These are phyloP conservation scores for Cornus controversa DNA, from an alignment of 148 eudicot species.

Conservation along the genomic window DNA sequence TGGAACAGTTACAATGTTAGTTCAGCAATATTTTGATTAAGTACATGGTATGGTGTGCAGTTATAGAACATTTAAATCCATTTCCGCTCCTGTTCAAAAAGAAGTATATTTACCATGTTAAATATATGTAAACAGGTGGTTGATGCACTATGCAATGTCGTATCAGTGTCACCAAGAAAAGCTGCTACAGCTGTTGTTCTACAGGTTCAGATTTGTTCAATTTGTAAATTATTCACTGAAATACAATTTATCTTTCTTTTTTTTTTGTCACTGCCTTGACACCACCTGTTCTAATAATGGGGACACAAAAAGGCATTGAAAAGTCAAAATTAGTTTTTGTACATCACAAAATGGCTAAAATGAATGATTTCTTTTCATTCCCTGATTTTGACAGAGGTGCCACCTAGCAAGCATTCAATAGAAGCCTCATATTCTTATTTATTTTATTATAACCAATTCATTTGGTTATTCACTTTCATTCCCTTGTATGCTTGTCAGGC, in stretches of 20 bases:
- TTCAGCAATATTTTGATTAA: background rate
- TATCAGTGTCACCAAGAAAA: slow-evolving; percentile 87
- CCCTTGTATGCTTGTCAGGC: slow-evolving; percentile 61
- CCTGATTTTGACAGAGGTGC: background rate
- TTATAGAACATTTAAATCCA: background rate
- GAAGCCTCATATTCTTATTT: background rate
- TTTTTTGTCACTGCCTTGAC: background rate
- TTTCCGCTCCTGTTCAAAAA: background rate
- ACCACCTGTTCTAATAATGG: background rate
- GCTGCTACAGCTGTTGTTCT: slow-evolving; percentile 97
- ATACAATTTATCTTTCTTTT: background rate
- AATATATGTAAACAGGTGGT: slow-evolving; percentile 62
- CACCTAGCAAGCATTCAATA: background rate
- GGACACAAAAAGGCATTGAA: background rate
- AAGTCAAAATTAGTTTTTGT: background rate
- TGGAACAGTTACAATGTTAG: background rate
- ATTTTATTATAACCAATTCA: background rate
- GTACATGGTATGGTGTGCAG: background rate
- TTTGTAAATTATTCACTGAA: background rate
- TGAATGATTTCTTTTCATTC: background rate
- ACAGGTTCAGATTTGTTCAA: slow-evolving; percentile 61
- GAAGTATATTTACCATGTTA: background rate
- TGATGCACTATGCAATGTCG: slow-evolving; percentile 95
- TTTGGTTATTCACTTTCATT: slow-evolving; percentile 27
- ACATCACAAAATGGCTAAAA: slow-evolving; percentile 1